These are phyloP conservation scores for Hirschioporus abietinus DNA, from an alignment of 768 basidiomycete species.

Conservation along the genomic window DNA sequence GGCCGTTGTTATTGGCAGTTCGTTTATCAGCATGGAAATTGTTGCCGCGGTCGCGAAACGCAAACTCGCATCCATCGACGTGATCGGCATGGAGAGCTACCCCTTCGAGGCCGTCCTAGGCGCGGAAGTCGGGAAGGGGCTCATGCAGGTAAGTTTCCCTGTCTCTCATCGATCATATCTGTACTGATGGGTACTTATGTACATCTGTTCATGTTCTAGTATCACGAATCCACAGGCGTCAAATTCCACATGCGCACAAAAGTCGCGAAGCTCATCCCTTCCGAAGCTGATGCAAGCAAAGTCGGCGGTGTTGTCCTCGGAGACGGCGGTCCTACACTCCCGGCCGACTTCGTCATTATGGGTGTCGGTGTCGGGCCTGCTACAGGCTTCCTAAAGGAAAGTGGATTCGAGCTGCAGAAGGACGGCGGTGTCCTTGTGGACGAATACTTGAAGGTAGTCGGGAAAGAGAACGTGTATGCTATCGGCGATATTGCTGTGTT, in stretches of 20 bases:
- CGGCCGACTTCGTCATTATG: slow-evolving; percentile 77
- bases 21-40: slow-evolving; percentile 93
- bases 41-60: slow-evolving; percentile 69
- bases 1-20: slow-evolving; percentile 79
- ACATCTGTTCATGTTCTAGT: slow-evolving; percentile 32
- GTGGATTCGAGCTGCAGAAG: slow-evolving; percentile 62
- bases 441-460: slow-evolving; percentile 58
- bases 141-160: slow-evolving; percentile 57
- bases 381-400: slow-evolving; percentile 72
- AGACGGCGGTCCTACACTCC: slow-evolving; percentile 52
- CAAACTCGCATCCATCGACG: slow-evolving; percentile 74
- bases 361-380: slow-evolving; percentile 85
- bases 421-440: slow-evolving; percentile 78
- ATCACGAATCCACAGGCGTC: slow-evolving; percentile 76
- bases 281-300: slow-evolving; percentile 43
- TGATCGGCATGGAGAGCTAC: slow-evolving; percentile 76
- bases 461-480: slow-evolving; percentile 54
- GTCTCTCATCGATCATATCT: background rate
- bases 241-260: slow-evolving; percentile 76
- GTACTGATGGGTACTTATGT: background rate
- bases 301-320: slow-evolving; percentile 58
- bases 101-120: slow-evolving; percentile 85
- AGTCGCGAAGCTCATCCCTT: slow-evolving; percentile 62
- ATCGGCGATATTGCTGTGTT: slow-evolving; percentile 84
- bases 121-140: slow-evolving; percentile 66